Evolutionary conservation across 2,329 filamentous ascomycete species (phyloP).

Genomic region (Amphichorda felina): DNA sequence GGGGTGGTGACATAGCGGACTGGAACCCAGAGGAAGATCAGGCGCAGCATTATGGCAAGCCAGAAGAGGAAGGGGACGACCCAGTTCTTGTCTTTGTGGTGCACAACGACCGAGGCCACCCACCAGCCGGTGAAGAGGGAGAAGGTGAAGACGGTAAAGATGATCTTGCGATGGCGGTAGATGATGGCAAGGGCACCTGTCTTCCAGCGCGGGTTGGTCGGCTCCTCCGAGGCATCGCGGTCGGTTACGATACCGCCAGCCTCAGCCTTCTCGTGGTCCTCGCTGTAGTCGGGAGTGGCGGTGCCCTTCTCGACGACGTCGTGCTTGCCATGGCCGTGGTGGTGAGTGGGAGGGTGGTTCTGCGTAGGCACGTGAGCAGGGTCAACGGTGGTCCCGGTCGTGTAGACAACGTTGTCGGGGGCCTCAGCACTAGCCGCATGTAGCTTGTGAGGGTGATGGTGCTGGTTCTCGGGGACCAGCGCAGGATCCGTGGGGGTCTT

Average conservation of each 20-base stretch:
- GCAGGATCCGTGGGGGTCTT: conserved; percentile 9
- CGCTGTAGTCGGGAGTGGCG: conserved; percentile 24
- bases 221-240: conserved; percentile 8
- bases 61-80: conserved; percentile 75
- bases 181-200: conserved; percentile 16
- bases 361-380: conserved; percentile 19
- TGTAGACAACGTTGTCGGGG: conserved; percentile 32
- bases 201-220: conserved; percentile 4
- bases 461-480: conserved; percentile 26
- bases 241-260: conserved; percentile 16
- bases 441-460: conserved; percentile 28
- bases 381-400: conserved; percentile 26
- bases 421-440: conserved; percentile 23
- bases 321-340: conserved; percentile 14
- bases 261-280: conserved; percentile 25
- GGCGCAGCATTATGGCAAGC: conserved; percentile 59
- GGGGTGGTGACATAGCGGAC: conserved; percentile 54
- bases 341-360: conserved; percentile 14
- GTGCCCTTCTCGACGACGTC: conserved; percentile 13
- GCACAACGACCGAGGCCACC: conserved; percentile 63
- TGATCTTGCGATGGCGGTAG: conserved; percentile 31
- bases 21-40: conserved; percentile 64
- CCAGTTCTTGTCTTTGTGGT: conserved; percentile 66
- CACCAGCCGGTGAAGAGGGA: conserved; percentile 51
- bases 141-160: conserved; percentile 33